Evolutionary conservation across 495 filamentous ascomycete species (phyloP).

Genomic region (Aspergillus baeticus): DNA sequence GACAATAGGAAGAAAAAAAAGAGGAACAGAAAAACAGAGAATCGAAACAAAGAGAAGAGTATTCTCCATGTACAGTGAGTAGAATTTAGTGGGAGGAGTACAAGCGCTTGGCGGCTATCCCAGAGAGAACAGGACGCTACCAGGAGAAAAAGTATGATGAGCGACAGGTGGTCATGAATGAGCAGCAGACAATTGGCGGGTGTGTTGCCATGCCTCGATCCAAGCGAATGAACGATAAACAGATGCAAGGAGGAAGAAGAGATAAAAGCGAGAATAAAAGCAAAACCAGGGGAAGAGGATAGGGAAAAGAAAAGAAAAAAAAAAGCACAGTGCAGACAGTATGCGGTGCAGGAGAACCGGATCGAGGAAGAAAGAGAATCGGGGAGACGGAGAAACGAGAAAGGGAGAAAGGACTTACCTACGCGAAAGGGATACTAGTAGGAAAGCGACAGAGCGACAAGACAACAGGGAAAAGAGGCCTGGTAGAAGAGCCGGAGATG

Average conservation of each 20-base stretch:
- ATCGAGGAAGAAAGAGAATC: neutral
- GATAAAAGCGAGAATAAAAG: neutral
- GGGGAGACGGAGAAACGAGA: neutral
- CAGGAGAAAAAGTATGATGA: slow-evolving; percentile 8
- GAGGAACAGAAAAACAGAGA: neutral
- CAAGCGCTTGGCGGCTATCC: slow-evolving; percentile 10
- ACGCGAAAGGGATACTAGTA: slow-evolving; percentile 2
- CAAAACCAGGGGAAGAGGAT: slow-evolving; percentile 2
- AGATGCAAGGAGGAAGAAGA: slow-evolving; percentile 5
- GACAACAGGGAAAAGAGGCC: neutral
- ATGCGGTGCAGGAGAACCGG: neutral
- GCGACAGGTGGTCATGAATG: neutral
- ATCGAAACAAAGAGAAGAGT: slow-evolving; percentile 4
- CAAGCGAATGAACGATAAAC: neutral
- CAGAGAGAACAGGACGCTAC: neutral
- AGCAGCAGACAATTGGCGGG: neutral
- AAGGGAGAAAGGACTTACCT: slow-evolving; percentile 1
- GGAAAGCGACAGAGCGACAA: neutral
- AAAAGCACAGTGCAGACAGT: slow-evolving; percentile 9
- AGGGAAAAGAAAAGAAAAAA: slow-evolving; percentile 11
- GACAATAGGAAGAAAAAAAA: slow-evolving; percentile 2
- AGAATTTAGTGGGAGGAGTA: slow-evolving; percentile 8
- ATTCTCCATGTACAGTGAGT: neutral
- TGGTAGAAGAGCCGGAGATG: neutral
- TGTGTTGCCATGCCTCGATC: neutral